Conservation (phyloP, 2,329 filamentous ascomycete genomes). For the Aspergillus latus region DNA sequence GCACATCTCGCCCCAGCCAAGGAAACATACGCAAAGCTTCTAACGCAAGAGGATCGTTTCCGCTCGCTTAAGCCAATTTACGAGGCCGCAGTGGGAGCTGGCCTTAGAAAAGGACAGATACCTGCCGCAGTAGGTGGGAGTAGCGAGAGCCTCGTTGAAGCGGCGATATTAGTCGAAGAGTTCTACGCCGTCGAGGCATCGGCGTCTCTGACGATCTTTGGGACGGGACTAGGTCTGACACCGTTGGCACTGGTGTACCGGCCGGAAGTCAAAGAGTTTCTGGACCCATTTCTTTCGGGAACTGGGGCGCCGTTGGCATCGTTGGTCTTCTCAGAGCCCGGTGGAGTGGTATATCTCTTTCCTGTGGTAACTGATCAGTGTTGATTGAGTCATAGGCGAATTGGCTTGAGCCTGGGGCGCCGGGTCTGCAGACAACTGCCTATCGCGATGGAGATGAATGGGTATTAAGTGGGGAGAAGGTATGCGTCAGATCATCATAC, state of each 20-base stretch:
- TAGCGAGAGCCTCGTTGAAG: constrained; percentile 48
- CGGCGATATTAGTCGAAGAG: constrained; percentile 55
- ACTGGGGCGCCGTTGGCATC: constrained; percentile 52
- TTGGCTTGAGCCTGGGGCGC: constrained; percentile 51
- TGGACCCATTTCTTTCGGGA: constrained; percentile 50
- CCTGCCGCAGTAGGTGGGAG: constrained; percentile 49
- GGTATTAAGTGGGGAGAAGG: constrained; percentile 52
- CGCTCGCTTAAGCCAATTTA: constrained; percentile 51
- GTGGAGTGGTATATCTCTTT: constrained; percentile 36
- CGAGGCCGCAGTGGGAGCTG: constrained; percentile 43
- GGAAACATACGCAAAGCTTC: constrained; percentile 18
- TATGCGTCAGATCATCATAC: neutral
- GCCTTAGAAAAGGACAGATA: constrained; percentile 52
- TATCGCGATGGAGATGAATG: constrained; percentile 51
- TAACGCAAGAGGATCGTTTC: constrained; percentile 44
- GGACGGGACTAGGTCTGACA: constrained; percentile 53
- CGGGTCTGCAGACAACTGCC: constrained; percentile 53
- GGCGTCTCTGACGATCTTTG: constrained; percentile 52
- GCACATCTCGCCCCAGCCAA: constrained; percentile 2
- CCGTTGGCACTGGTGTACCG: constrained; percentile 51
- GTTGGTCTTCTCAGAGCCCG: constrained; percentile 55
- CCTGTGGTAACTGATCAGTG: neutral
- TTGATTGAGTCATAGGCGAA: constrained; percentile 41
- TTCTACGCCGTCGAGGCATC: constrained; percentile 54
- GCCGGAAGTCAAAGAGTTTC: constrained; percentile 42